Base-by-base conservation (phyloP, 2,329 filamentous ascomycete genomes). In the Ascosphaera pollenicola region DNA sequence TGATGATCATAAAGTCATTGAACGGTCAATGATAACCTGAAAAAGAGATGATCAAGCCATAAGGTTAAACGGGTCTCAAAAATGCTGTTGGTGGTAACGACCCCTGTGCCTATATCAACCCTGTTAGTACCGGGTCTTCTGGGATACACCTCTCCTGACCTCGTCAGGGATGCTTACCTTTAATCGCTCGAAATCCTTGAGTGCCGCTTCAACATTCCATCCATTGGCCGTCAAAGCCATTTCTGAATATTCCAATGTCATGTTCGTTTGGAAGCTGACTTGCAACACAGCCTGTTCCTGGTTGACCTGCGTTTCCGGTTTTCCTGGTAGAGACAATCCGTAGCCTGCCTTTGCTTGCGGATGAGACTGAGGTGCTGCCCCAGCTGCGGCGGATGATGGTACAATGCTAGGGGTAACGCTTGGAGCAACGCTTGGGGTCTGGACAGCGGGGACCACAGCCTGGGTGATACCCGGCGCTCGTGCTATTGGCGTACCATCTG, bases 181-280 rank as follows among this genome's bases (percentile, higher is more conserved):
- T 41, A 80, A 74, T 46, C 76, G 69, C 44, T 76, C 69, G 52
- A 93, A 94, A 24, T 80, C 72, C 40, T 68, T 62, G 47, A 85
- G 60, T 2, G 85, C 87, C 46, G 70, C 69, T 30, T 79, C 70
- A 37, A 85, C 72, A 53, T 91, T 71, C 83, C 84, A 95, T 30
- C 68, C 70, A 41, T 77, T 81, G 42, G 84, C 74, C 2, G 72
- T 67, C 13, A 95, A 65, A 49, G 87, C 94, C 64, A 91, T 70
- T 47, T 76, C 70, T 1, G 84, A 78, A 54, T 79, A 92, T 42
- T 79, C 65, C 8, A 75, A 58, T 7, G 73, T 89, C 74, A 98
- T 83, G 41, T 75, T 73, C 1, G 85, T 93, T 49, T 73, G 73
- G 46, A 73, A 73, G 46, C 73, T 77, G 39, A 94, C 67, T 52